A percentile compares a stretch with the other conserved stretches of the same genome.
These are phyloP conservation scores for Suillus subaureus DNA, from an alignment of 768 basidiomycete genomes.

Conservation along the genomic window DNA sequence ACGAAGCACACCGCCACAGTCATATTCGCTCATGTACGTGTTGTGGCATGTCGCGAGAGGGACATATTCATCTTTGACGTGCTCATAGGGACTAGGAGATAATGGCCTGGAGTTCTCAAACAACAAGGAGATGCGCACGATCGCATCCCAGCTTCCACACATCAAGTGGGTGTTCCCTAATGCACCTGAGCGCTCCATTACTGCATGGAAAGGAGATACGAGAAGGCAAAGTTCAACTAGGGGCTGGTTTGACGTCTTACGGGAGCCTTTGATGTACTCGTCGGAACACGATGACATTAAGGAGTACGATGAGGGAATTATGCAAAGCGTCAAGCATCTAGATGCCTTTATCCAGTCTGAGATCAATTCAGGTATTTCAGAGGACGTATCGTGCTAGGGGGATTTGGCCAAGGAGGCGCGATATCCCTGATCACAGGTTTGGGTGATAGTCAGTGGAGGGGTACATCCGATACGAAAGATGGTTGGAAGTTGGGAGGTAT, in stretches of 20 bases:
- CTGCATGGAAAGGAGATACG: slow-evolving; percentile 69
- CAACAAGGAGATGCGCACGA: slow-evolving; percentile 5
- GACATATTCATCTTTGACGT: slow-evolving; percentile 10
- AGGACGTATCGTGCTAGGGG: slow-evolving; percentile 74
- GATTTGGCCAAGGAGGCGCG: slow-evolving; percentile 82
- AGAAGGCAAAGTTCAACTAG: background rate
- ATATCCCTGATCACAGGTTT: slow-evolving; percentile 73
- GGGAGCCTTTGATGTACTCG: slow-evolving; percentile 28
- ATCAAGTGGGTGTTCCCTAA: slow-evolving; percentile 89
- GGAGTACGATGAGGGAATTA: slow-evolving; percentile 68
- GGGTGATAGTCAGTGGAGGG: slow-evolving; percentile 37
- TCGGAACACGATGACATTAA: slow-evolving; percentile 52
- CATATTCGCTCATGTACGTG: slow-evolving; percentile 80
- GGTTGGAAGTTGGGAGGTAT: slow-evolving; percentile 68
- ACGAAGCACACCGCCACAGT: slow-evolving; percentile 78
- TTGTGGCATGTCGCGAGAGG: background rate
- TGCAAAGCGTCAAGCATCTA: slow-evolving; percentile 56
- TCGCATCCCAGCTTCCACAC: slow-evolving; percentile 50
- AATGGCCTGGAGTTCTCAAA: slow-evolving; percentile 64
- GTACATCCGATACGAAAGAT: slow-evolving; percentile 15
- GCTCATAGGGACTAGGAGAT: slow-evolving; percentile 67
- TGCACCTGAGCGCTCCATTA: slow-evolving; percentile 50
- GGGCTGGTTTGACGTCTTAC: slow-evolving; percentile 71
- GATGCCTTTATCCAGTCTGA: slow-evolving; percentile 70
- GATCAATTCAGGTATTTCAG: slow-evolving; percentile 64